phyloP scores from a whole-genome alignment of 108 stramenopile species.

The Pseudonitzschia delicatissima region DNA sequence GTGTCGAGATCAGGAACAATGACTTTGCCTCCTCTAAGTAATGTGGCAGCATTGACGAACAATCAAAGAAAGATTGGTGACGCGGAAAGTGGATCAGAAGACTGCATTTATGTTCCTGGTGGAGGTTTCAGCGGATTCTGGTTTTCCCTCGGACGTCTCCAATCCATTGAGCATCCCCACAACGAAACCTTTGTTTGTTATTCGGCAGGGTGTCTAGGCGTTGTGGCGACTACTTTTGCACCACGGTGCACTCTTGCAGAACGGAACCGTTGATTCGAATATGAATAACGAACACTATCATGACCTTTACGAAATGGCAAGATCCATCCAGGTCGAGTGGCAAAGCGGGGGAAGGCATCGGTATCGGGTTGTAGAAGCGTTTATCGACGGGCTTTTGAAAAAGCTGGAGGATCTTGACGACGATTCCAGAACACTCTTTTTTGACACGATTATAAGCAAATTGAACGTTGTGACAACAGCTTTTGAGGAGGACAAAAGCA shows the following conservation, averaged over 20 bases:
- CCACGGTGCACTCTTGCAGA: constrained; percentile 13
- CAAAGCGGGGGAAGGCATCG: constrained; percentile 43
- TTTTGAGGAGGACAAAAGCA: not conserved
- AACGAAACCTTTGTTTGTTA: constrained; percentile 38
- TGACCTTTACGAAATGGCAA: constrained; percentile 37
- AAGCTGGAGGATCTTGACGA: not conserved
- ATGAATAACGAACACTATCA: not conserved
- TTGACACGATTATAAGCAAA: not conserved
- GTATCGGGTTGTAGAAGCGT: constrained; percentile 50
- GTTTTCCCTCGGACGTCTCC: constrained; percentile 61
- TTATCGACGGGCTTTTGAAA: constrained; percentile 50
- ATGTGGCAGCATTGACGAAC: not conserved
- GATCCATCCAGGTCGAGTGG: constrained; percentile 43
- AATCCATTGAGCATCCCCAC: constrained; percentile 11
- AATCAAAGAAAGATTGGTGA: not conserved
- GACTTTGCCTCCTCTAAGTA: too few relatives aligned
- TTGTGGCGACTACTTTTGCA: constrained; percentile 51
- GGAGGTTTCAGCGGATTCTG: constrained; percentile 78
- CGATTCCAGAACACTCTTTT: not conserved
- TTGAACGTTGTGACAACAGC: not conserved
- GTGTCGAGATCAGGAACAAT: too few relatives aligned
- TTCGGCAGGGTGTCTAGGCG: constrained; percentile 68
- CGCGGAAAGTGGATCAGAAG: too few relatives aligned
- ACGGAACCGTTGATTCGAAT: not conserved
- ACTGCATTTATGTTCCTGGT: constrained; percentile 59